These are phyloP conservation scores for Davidsoniella australis DNA, from an alignment of 2,329 filamentous ascomycete genomes.

Conservation along the genomic window DNA sequence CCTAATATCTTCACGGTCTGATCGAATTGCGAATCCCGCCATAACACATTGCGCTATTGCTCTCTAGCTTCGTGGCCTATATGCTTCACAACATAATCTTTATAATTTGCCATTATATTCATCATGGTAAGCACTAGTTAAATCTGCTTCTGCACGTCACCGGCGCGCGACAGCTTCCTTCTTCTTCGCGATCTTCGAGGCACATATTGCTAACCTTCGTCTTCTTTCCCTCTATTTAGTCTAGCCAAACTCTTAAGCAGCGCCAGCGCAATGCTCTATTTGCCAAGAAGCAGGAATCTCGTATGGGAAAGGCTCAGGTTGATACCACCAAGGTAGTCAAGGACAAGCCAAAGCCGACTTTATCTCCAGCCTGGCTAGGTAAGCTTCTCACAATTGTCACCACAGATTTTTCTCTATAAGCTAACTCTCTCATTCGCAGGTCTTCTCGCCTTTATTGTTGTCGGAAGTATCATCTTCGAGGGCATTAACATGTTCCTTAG, in stretches of 20 bases:
- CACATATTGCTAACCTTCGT: neutral
- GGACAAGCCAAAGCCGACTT: constrained; percentile 39
- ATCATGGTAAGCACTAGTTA: too few relatives aligned
- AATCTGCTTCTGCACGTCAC: too few relatives aligned
- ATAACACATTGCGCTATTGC: too few relatives aligned
- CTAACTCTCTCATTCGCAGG: constrained; percentile 19
- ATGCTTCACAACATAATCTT: too few relatives aligned
- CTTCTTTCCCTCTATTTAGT: constrained; percentile 7
- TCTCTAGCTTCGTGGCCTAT: too few relatives aligned
- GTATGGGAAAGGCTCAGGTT: constrained; percentile 56
- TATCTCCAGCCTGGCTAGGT: constrained; percentile 50
- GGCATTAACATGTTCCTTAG: constrained; percentile 24
- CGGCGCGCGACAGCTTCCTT: neutral
- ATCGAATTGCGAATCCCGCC: too few relatives aligned
- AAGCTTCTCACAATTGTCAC: constrained; percentile 17
- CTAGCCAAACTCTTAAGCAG: constrained; percentile 60
- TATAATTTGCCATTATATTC: too few relatives aligned
- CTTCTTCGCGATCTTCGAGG: neutral
- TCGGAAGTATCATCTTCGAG: constrained; percentile 44
- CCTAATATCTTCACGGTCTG: too few relatives aligned
- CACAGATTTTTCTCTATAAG: neutral
- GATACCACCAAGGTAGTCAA: constrained; percentile 44
- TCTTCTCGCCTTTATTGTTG: constrained; percentile 41
- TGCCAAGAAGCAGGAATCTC: constrained; percentile 52
- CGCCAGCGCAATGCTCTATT: constrained; percentile 67